A percentile compares a stretch with the other conserved stretches of the same genome.
These are phyloP conservation scores for Sporothrix sp. DNA, from an alignment of 2,329 filamentous ascomycete species.

Conservation along the genomic window DNA sequence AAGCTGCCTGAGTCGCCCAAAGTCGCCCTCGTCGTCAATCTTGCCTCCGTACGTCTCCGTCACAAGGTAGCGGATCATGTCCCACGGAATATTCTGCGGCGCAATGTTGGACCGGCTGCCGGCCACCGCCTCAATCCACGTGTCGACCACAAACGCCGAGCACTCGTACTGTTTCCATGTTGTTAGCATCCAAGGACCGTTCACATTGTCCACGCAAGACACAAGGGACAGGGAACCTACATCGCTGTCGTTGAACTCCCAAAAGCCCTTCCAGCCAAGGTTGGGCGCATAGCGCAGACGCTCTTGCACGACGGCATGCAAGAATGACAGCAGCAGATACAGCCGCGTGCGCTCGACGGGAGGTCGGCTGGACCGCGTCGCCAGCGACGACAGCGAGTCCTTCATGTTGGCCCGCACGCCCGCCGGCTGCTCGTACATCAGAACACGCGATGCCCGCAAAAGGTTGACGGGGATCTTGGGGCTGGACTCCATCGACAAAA, in stretches of 20 bases:
- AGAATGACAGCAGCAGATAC: conserved; percentile 83
- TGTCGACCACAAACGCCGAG: conserved; percentile 89
- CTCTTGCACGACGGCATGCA: conserved; percentile 94
- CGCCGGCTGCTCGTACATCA: conserved; percentile 97
- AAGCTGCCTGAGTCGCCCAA: conserved; percentile 59
- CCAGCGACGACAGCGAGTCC: conserved; percentile 80
- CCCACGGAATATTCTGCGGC: conserved; percentile 90
- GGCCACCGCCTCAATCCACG: conserved; percentile 78
- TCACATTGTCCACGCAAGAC: background rate
- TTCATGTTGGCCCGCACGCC: conserved; percentile 98
- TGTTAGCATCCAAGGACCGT: background rate
- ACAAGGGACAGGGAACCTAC: conserved; percentile 53
- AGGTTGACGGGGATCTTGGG: conserved; percentile 95
- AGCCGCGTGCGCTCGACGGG: conserved; percentile 86
- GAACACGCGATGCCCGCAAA: conserved; percentile 79
- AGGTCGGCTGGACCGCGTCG: conserved; percentile 63
- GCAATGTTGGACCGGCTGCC: conserved; percentile 85
- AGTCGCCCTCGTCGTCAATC: conserved; percentile 86
- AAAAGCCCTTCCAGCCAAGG: conserved; percentile 96
- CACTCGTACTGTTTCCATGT: conserved; percentile 86
- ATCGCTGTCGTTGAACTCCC: conserved; percentile 99
- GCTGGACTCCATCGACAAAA: conserved; percentile 96
- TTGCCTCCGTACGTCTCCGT: conserved; percentile 97
- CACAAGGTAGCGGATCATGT: conserved; percentile 83
- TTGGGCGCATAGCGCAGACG: conserved; percentile 86